Evolutionary conservation across 129 eudicot species (phyloP).

Genomic region (Deinandra increscens): DNA sequence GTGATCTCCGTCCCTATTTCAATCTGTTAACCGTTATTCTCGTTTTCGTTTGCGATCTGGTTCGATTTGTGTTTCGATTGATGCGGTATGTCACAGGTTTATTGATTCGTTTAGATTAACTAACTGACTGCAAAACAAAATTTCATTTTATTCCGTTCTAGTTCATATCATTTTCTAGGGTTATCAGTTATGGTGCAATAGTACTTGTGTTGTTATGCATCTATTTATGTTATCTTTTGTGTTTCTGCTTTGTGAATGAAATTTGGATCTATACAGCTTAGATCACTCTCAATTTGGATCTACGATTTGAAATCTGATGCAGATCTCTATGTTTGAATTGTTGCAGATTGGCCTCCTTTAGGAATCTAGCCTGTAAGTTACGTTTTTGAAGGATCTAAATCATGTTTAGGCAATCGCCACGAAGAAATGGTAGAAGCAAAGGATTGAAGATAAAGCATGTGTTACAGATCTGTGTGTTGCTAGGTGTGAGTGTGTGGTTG

Average conservation of each 20-base stretch:
- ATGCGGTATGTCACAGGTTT: neutral
- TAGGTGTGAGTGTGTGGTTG: conserved; percentile 76
- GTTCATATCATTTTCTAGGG: conserved; percentile 13
- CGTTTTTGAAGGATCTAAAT: neutral
- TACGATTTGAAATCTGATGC: neutral
- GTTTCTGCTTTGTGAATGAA: neutral
- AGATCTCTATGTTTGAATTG: conserved; percentile 3
- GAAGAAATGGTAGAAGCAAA: conserved; percentile 63
- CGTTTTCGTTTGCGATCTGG: conserved; percentile 9
- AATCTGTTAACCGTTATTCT: neutral
- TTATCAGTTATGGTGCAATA: conserved; percentile 6
- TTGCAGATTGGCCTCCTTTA: conserved; percentile 16
- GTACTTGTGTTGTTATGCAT: neutral
- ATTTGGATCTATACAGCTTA: conserved; percentile 17
- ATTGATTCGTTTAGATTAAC: conserved; percentile 2
- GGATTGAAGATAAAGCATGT: conserved; percentile 90
- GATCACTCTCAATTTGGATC: conserved; percentile 16
- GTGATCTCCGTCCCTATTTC: conserved; percentile 4
- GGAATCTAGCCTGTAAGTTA: neutral
- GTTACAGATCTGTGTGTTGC: conserved; percentile 57
- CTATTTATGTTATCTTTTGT: neutral
- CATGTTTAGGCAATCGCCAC: conserved; percentile 82
- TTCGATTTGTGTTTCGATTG: conserved; percentile 7
- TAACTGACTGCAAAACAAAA: neutral
- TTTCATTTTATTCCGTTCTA: neutral